Base-by-base conservation (phyloP, 108 stramenopile genomes). In the Conticribra weissflogii region DNA sequence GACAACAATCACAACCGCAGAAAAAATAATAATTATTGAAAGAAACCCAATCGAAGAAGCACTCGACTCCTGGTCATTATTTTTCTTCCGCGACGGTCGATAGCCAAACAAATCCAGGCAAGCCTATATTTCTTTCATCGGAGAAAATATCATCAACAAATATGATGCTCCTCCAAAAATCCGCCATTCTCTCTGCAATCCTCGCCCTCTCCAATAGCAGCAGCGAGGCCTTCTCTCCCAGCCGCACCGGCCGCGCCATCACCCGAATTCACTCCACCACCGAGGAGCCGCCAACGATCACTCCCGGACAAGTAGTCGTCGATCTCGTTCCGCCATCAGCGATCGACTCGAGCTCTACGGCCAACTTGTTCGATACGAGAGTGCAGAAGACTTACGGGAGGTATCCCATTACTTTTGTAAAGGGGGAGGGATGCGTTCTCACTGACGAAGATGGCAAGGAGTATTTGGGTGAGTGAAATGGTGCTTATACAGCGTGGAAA, bases 301-400 rank as follows among this genome's bases (percentile, higher is more conserved):
- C 36, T 23, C 66, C 51, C 41, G 67, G 59, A 27, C 24, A 17
- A 32, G 66, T 63, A 12, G 58, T 65, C 49, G 60, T 54, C 14
- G 16, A 16, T 0, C 71, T 79, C 45, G 49, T 57, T 18, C 65
- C 78, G n/a, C 78, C 78, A 15, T 79, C 78, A 17, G 60, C 59
- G 51, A 54, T 79, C 21, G 71, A 66, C 27, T 18, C 51, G 2
- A 67, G 65, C 3, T 50, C 59, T n/a, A 71, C 74, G 27, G 54
- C 74, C 46, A 17, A 32, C 3, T 67, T 86, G 14, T 92, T 90
- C 56, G 80, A 88, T 24, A 47, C 62, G 0, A 81, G 87, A 65
- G 91, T 95, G 21, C 91, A 92, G 76, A 85, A 79, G 33, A 95
- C 94, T 0, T 95, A 95, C 60, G 94, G 92, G 14, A 86, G 95